phyloP scores from a whole-genome alignment of 257 asterid species.

The Solanum stenotomum region DNA sequence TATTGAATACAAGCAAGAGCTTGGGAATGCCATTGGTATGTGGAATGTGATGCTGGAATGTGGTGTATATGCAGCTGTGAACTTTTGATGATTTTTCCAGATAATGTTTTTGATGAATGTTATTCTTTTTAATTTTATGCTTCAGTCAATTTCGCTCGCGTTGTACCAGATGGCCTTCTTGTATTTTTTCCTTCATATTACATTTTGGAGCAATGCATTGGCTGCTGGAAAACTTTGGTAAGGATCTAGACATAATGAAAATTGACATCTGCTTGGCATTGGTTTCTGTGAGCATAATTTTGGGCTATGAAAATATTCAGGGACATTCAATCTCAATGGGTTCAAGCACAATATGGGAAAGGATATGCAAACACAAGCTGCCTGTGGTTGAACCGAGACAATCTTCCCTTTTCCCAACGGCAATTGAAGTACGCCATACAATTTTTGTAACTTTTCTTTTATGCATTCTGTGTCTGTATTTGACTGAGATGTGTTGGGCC shows the following conservation, averaged over 20 bases:
- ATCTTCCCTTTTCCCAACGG: conserved; percentile 65
- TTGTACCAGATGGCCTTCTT: conserved; percentile 96
- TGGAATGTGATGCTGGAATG: not conserved
- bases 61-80: not conserved
- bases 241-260: conserved; percentile 11
- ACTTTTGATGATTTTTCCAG: not conserved
- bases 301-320: conserved; percentile 27
- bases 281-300: not conserved
- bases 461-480: not conserved
- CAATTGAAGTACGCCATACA: conserved; percentile 54
- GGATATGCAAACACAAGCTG: conserved; percentile 84
- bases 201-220: conserved; percentile 78
- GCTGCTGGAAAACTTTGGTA: conserved; percentile 85
- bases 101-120: not conserved
- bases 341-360: conserved; percentile 85
- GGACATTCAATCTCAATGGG: conserved; percentile 43
- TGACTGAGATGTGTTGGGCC: not conserved
- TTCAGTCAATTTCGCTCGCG: conserved; percentile 92
- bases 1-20: conserved; percentile 81
- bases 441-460: not conserved
- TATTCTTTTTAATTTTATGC: conserved; percentile 9
- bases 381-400: conserved; percentile 99
- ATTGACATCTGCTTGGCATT: not conserved
- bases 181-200: conserved; percentile 93
- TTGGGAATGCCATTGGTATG: conserved; percentile 98